Conservation (phyloP, 2,329 filamentous ascomycete genomes). For the Paraphaeosphaeria sporulosa region DNA sequence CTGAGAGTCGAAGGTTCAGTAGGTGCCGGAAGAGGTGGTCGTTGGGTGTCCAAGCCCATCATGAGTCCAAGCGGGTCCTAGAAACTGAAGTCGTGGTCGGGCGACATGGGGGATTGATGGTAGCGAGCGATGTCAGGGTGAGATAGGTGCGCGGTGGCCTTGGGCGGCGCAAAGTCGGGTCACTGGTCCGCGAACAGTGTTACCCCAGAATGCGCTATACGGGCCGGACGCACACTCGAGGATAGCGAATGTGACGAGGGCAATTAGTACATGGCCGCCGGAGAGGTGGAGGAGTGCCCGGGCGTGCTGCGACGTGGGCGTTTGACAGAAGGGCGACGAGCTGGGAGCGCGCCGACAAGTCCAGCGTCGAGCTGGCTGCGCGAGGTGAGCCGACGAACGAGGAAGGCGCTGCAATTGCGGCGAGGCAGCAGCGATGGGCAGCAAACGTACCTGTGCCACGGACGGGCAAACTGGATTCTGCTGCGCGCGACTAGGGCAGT, state of each 20-base stretch:
- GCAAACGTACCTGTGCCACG: slow-evolving; percentile 23
- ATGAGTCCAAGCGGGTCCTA: slow-evolving; percentile 41
- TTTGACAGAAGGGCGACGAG: slow-evolving; percentile 17
- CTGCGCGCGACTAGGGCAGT: neutral
- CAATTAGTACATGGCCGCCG: slow-evolving; percentile 13
- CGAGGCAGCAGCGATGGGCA: slow-evolving; percentile 5
- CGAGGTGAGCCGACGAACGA: slow-evolving; percentile 7
- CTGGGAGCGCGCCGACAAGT: slow-evolving; percentile 4
- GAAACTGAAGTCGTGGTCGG: slow-evolving; percentile 33
- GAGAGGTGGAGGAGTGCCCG: neutral
- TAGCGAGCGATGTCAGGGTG: neutral
- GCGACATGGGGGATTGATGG: slow-evolving; percentile 40
- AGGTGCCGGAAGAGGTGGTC: slow-evolving; percentile 76
- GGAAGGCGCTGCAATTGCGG: slow-evolving; percentile 4
- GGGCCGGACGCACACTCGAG: slow-evolving; percentile 14
- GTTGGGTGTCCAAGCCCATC: slow-evolving; percentile 55
- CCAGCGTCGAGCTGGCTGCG: slow-evolving; percentile 11
- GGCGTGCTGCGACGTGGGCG: slow-evolving; percentile 7
- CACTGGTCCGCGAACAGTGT: slow-evolving; percentile 29
- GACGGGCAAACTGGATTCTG: slow-evolving; percentile 12
- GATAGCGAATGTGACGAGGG: slow-evolving; percentile 13
- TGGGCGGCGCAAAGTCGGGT: slow-evolving; percentile 16
- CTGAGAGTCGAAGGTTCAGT: slow-evolving; percentile 74
- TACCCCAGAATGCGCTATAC: slow-evolving; percentile 23
- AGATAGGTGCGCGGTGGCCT: slow-evolving; percentile 4